Conservation (phyloP, 768 basidiomycete species). For the Termitomyces sp. region DNA sequence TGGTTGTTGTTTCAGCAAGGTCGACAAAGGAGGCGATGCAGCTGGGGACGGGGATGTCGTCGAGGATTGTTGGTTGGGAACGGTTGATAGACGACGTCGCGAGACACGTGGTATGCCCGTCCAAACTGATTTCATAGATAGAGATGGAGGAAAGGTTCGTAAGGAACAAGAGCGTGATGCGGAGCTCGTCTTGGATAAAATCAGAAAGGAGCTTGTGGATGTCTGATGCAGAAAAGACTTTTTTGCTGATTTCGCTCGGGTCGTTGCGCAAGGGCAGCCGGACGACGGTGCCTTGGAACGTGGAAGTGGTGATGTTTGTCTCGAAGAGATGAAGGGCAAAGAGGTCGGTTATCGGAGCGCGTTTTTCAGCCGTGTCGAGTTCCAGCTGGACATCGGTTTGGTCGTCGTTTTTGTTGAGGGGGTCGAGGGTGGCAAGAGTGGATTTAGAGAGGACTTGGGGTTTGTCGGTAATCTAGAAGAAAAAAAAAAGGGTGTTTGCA, state of each 20-base stretch:
- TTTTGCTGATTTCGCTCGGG: constrained; percentile 27
- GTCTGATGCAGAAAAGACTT: constrained; percentile 22
- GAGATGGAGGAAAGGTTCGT: constrained; percentile 33
- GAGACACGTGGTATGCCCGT: constrained; percentile 15
- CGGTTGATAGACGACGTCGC: constrained; percentile 15
- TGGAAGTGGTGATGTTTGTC: background rate
- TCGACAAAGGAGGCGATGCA: constrained; percentile 13
- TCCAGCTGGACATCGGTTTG: constrained; percentile 23
- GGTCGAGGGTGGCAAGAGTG: constrained; percentile 37
- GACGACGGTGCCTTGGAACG: constrained; percentile 35
- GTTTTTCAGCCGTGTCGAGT: constrained; percentile 22
- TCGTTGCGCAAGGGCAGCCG: constrained; percentile 38
- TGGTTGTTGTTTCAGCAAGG: constrained; percentile 1
- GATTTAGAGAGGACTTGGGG: constrained; percentile 42
- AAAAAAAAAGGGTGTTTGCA: background rate
- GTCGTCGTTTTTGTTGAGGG: constrained; percentile 24
- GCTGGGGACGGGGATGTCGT: background rate
- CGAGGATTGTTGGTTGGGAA: background rate
- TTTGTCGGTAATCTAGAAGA: constrained; percentile 41
- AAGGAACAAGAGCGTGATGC: constrained; percentile 37
- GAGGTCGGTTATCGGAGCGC: constrained; percentile 24
- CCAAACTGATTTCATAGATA: constrained; percentile 28
- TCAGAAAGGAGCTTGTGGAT: constrained; percentile 33
- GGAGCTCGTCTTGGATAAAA: constrained; percentile 35
- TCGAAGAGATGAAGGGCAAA: constrained; percentile 16